A percentile compares a stretch with the other conserved stretches of the same genome.
phyloP scores from a whole-genome alignment of 1,284 basidiomycete genomes.

The Peniophora sp. region DNA sequence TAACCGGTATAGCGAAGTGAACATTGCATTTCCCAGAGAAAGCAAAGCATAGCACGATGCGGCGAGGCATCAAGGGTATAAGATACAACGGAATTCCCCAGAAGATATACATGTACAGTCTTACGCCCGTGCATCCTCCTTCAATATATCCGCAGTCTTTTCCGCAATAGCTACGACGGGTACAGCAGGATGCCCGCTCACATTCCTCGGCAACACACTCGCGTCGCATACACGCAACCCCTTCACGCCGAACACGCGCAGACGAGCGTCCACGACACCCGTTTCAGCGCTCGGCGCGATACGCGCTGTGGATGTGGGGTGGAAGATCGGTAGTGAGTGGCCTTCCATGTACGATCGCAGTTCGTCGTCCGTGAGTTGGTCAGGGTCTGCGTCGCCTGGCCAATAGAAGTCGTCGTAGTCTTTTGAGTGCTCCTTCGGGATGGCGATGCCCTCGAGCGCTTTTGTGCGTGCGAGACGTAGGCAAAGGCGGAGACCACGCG shows the following conservation, averaged over 20 bases:
- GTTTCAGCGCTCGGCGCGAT: neutral
- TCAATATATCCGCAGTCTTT: constrained; percentile 1
- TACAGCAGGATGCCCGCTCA: neutral
- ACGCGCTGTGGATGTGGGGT: constrained; percentile 15
- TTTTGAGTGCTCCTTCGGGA: constrained; percentile 12
- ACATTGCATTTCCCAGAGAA: too few relatives aligned
- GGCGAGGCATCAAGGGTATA: too few relatives aligned
- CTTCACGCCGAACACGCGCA: constrained; percentile 23
- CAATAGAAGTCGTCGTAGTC: constrained; percentile 17
- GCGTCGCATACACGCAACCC: constrained; percentile 34
- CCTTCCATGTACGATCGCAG: constrained; percentile 21
- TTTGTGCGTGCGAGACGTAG: constrained; percentile 40
- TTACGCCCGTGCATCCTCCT: neutral
- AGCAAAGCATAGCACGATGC: too few relatives aligned
- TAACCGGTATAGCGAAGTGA: too few relatives aligned
- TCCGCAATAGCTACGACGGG: neutral
- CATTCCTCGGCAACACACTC: constrained; percentile 20
- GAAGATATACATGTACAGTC: too few relatives aligned
- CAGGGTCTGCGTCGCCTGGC: constrained; percentile 17
- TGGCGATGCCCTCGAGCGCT: constrained; percentile 31
- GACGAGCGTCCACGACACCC: neutral
- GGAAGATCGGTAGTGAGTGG: constrained; percentile 25
- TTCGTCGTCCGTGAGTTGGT: constrained; percentile 22
- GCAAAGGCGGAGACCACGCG: constrained; percentile 44
- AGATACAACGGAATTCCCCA: too few relatives aligned